These are phyloP conservation scores for Candida dajiaensis DNA, from an alignment of 805 yeast species.

Conservation along the genomic window DNA sequence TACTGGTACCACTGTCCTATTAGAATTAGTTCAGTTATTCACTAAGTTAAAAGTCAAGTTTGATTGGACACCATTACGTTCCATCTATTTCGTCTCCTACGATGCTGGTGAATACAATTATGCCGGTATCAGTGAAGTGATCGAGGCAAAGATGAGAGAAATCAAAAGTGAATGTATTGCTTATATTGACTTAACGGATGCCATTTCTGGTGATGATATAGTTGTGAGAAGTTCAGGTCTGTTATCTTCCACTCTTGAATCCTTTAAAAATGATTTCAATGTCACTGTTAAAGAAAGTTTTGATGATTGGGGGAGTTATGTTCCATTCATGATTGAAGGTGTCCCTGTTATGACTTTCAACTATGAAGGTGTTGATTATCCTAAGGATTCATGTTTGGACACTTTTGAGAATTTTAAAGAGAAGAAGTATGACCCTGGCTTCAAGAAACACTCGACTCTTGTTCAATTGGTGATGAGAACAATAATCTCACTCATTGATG, in stretches of 20 bases:
- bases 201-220: constrained; percentile 46
- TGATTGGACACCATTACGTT: constrained; percentile 80
- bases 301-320: constrained; percentile 51
- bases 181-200: constrained; percentile 69
- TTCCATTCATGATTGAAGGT: constrained; percentile 62
- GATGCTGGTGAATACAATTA: constrained; percentile 76
- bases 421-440: constrained; percentile 45
- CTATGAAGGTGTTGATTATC: constrained; percentile 37
- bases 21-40: constrained; percentile 67
- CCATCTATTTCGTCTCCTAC: constrained; percentile 77
- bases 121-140: constrained; percentile 82
- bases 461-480: constrained; percentile 49
- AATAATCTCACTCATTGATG: constrained; percentile 58
- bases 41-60: constrained; percentile 55
- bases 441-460: constrained; percentile 49
- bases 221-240: constrained; percentile 62
- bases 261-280: constrained; percentile 21
- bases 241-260: constrained; percentile 37
- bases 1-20: constrained; percentile 67
- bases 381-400: constrained; percentile 59
- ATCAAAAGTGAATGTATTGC: constrained; percentile 58
- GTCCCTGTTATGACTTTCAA: constrained; percentile 64
- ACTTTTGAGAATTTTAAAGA: constrained; percentile 48
- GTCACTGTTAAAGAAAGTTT: constrained; percentile 22
- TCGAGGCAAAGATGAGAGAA: constrained; percentile 47